Evolutionary conservation across 805 yeast genomes (phyloP), one percentile per base, ranked within the genome.

Genomic region (Cyberlindnera saturnus): DNA sequence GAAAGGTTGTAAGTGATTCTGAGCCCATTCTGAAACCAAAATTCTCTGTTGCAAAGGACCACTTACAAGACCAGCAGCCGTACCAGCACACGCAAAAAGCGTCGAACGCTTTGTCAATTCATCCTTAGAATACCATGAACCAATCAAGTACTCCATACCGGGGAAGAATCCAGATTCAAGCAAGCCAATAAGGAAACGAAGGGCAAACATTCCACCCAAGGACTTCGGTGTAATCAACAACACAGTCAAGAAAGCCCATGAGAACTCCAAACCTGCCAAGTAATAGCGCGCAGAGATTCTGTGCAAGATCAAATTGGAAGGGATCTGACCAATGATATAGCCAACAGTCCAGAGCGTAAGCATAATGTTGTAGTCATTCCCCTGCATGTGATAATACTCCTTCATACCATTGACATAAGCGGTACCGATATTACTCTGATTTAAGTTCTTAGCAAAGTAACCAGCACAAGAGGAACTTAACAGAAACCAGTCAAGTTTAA

Each of bases 401-500:
- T 64, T 60, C 77, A 73, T 60, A 10, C 77, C 77, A 47, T 69
- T 71, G 33, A 72, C 64, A 50, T 70, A 71, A 1, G 78, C 76
- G 1, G 71, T 70, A 17, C 67, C 62, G 26, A 72, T 53, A 50
- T 73, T 72, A 31, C 54, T 55, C 48, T 63, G 71, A 48, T 71
- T 66, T 49, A 73, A 58, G 29, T 64, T 68, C 55, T 72, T 73
- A 49, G 70, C 65, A 50, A 71, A 73, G 51, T 71, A 72, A 1
- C 75, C 76, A 39, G 67, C 51, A 63, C 69, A 66, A 1, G 72
- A 59, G 4, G 73, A 69, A 20, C 64, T 57, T 34, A 72, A 49
- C 31, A 72, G 52, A 47, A 70, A 70, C 38, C 60, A 56, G 48
- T 67, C 72, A 19, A 67, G 54, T 41, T 67, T 67, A 40, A 59